Evolutionary conservation across 768 basidiomycete species (phyloP).

Genomic region (Coprinopsis sp.): DNA sequence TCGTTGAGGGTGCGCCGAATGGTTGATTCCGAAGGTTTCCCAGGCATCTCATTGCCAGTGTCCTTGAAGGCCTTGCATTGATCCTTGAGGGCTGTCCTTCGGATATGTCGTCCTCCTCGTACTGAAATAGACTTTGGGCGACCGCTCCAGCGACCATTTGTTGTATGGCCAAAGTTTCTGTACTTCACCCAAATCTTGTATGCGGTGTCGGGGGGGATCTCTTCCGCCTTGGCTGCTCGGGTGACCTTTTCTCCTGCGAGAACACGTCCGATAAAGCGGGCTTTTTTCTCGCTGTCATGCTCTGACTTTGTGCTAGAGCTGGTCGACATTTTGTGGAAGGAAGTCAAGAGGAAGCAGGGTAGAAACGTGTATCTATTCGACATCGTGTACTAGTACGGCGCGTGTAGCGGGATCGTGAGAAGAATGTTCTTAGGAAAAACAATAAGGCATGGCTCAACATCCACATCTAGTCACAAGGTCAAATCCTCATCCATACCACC

Average conservation of each 20-base stretch:
- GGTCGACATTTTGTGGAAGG: not conserved
- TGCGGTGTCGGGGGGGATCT: not conserved
- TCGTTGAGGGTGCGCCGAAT: not conserved
- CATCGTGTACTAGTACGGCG: too few species aligned
- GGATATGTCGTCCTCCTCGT: not conserved
- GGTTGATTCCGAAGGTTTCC: not conserved
- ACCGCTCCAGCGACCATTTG: not conserved
- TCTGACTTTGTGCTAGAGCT: not conserved
- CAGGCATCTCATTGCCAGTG: not conserved
- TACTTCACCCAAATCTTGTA: not conserved
- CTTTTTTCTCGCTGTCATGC: conserved; percentile 11
- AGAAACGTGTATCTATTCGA: too few species aligned
- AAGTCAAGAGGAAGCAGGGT: not conserved
- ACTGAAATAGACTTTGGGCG: not conserved
- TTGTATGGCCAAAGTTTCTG: not conserved
- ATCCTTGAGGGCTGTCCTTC: not conserved
- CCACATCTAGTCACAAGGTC: too few species aligned
- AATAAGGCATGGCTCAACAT: too few species aligned
- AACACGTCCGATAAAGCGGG: conserved; percentile 14
- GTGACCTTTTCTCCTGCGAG: not conserved
- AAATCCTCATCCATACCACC: too few species aligned
- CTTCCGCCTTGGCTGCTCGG: not conserved
- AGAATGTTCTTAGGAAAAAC: too few species aligned
- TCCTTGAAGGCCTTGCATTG: not conserved
- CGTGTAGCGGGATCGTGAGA: too few species aligned